Conservation (phyloP, 345 rosid species). For the Linum tenue region DNA sequence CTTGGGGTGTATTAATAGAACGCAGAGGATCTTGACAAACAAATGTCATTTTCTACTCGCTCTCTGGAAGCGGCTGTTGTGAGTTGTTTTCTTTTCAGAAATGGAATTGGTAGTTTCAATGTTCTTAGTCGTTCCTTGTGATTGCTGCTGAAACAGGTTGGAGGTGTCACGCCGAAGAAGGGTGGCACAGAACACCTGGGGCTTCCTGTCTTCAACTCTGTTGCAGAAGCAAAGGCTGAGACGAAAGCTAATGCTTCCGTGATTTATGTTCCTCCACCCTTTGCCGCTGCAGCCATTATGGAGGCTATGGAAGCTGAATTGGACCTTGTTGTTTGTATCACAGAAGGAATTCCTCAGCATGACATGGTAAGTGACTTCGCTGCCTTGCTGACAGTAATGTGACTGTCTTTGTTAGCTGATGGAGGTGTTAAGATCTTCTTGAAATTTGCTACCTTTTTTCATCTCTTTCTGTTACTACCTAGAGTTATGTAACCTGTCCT, state of each 20-base stretch:
- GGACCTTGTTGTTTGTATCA: slow-evolving; percentile 85
- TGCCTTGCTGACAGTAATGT: neutral
- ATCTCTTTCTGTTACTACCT: no score
- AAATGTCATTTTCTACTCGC: neutral
- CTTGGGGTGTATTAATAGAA: neutral
- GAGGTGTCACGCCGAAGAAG: slow-evolving; percentile 95
- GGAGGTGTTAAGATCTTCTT: no score
- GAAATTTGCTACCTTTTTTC: no score
- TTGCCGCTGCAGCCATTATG: slow-evolving; percentile 96
- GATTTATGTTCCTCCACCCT: slow-evolving; percentile 90
- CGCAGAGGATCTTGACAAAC: neutral
- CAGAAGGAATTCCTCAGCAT: slow-evolving; percentile 95
- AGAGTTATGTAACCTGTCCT: no score
- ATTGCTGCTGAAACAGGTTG: slow-evolving; percentile 43
- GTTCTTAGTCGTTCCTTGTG: neutral
- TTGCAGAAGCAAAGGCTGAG: slow-evolving; percentile 94
- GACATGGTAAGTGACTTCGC: slow-evolving; percentile 55
- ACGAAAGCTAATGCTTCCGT: slow-evolving; percentile 94
- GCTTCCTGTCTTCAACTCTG: slow-evolving; percentile 82
- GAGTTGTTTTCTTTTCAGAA: neutral
- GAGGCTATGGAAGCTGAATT: slow-evolving; percentile 88
- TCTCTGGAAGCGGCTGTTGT: neutral
- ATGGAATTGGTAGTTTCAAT: neutral
- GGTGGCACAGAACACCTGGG: slow-evolving; percentile 97
- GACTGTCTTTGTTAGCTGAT: no score